A percentile compares a stretch with the other conserved stretches of the same genome.
Conservation (phyloP, 371 early-diverging fungal genomes). For the Neoconidiobolus thromboides region DNA sequence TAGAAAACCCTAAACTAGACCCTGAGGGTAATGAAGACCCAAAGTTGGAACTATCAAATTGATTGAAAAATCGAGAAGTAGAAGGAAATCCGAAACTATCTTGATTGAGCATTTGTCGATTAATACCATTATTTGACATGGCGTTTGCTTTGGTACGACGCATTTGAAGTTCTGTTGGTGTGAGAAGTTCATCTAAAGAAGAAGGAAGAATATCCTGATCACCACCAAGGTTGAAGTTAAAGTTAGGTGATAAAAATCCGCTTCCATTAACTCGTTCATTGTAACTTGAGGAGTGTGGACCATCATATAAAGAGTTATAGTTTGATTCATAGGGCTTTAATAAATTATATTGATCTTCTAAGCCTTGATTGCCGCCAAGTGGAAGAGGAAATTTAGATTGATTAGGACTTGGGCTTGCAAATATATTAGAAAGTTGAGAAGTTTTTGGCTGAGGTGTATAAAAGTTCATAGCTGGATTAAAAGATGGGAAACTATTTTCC, state of each 20-base stretch:
- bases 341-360: neutral
- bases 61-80: neutral
- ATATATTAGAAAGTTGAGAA: constrained; percentile 2
- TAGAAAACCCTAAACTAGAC: constrained; percentile 3
- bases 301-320: neutral
- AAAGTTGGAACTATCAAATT: neutral
- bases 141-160: constrained; percentile 8
- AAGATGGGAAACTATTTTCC: neutral
- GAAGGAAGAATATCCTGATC: constrained; percentile 11
- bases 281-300: neutral
- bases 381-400: neutral
- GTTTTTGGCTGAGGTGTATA: constrained; percentile 6
- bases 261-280: neutral
- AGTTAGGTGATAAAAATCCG: constrained; percentile 1
- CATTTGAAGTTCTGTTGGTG: constrained; percentile 11
- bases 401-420: constrained; percentile 1
- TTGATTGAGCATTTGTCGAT: neutral
- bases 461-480: neutral
- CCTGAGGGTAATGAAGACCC: constrained; percentile 1
- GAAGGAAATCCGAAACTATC: neutral
- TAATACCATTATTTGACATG: neutral
- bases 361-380: neutral
- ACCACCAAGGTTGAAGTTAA: constrained; percentile 2
- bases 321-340: neutral
- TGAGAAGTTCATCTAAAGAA: constrained; percentile 12